phyloP scores from a whole-genome alignment of 805 yeast genomes.

The Saturnispora kantuleensis region DNA sequence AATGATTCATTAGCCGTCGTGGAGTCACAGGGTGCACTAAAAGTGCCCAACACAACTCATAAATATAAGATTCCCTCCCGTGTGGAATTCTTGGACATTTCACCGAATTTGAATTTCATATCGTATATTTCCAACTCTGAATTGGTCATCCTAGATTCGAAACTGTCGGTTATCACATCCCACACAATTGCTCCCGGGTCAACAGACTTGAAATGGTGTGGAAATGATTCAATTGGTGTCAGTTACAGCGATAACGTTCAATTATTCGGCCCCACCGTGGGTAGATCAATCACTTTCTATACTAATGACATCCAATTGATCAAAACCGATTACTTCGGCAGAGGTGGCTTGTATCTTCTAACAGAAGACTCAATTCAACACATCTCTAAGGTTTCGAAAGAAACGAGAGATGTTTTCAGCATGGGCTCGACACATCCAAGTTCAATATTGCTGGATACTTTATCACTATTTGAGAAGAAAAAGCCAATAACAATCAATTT shows the following conservation, averaged over 20 bases:
- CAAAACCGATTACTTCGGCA: conserved; percentile 13
- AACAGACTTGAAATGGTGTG: conserved; percentile 62
- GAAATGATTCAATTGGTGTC: conserved; percentile 67
- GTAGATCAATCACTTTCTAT: conserved; percentile 40
- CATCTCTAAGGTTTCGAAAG: conserved; percentile 49
- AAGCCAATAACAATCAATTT: conserved; percentile 77
- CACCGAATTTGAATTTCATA: conserved; percentile 9
- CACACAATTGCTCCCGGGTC: background rate
- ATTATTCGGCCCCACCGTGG: conserved; percentile 63
- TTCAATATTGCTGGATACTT: conserved; percentile 73
- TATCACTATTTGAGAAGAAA: conserved; percentile 51
- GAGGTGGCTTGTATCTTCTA: conserved; percentile 66
- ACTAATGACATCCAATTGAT: conserved; percentile 34
- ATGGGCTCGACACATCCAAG: conserved; percentile 81
- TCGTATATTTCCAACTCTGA: background rate
- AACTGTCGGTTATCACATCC: background rate
- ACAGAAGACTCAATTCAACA: conserved; percentile 49
- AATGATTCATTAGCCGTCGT: background rate
- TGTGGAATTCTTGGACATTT: conserved; percentile 2
- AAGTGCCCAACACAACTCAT: background rate
- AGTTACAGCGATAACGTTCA: conserved; percentile 51
- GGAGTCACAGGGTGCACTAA: background rate
- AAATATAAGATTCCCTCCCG: background rate
- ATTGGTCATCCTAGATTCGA: conserved; percentile 4
- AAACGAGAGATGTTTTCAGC: conserved; percentile 54